Percentiles rank a stretch among this genome's conserved stretches.
Conservation (phyloP, 257 asterid genomes). For the Cynanchum wilfordii region DNA sequence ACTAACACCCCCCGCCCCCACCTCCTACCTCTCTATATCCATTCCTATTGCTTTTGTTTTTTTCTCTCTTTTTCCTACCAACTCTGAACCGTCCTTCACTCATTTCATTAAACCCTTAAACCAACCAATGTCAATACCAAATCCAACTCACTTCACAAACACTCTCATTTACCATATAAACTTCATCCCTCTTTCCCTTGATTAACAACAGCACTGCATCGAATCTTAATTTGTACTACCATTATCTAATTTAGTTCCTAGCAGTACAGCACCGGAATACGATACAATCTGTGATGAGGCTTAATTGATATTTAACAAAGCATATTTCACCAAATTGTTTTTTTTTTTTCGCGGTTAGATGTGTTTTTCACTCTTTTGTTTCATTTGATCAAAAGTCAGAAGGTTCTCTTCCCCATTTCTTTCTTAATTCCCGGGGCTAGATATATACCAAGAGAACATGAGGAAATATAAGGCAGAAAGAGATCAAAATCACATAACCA, state of each 20-base stretch:
- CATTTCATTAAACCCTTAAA: no score
- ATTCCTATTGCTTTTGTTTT: no score
- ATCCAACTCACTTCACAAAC: no score
- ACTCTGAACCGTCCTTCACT: no score
- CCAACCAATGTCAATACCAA: no score
- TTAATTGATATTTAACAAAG: background rate
- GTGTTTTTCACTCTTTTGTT: background rate
- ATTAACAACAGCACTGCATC: background rate
- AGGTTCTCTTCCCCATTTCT: background rate
- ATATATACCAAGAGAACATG: background rate
- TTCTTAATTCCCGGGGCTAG: no score
- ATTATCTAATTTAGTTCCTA: background rate
- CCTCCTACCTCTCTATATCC: background rate
- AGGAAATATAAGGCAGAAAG: background rate
- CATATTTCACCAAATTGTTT: background rate
- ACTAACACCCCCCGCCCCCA: background rate
- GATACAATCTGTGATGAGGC: background rate
- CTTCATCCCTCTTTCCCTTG: background rate
- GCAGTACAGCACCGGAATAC: background rate
- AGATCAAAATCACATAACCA: background rate
- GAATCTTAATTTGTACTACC: no score
- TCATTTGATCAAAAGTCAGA: no score
- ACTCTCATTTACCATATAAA: no score
- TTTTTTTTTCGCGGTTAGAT: background rate
- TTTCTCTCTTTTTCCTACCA: no score